These are phyloP conservation scores for Soucietia sequanensis DNA, from an alignment of 805 yeast genomes.

Conservation along the genomic window DNA sequence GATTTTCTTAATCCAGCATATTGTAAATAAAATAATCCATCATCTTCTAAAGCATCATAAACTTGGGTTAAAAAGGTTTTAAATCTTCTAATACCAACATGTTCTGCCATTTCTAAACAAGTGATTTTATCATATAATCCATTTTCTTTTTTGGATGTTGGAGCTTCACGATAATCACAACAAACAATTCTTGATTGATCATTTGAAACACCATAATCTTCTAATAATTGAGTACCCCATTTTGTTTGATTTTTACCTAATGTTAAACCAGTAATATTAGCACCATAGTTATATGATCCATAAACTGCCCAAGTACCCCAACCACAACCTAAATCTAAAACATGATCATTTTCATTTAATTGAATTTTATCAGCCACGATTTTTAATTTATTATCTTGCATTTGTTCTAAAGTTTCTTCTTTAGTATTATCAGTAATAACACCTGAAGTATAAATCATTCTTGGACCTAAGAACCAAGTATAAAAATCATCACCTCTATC, in stretches of 20 bases:
- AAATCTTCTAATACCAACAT: conserved; percentile 88
- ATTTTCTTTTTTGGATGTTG: conserved; percentile 50
- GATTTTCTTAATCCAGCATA: conserved; percentile 87
- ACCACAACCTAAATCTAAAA: conserved; percentile 90
- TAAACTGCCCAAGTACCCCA: conserved; percentile 92
- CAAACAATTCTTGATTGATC: conserved; percentile 78
- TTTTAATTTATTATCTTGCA: conserved; percentile 89
- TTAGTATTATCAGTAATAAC: conserved; percentile 65
- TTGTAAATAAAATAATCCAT: conserved; percentile 83
- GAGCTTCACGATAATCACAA: conserved; percentile 89
- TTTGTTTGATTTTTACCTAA: conserved; percentile 88
- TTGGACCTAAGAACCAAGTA: conserved; percentile 90
- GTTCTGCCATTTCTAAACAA: conserved; percentile 94
- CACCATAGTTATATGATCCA: conserved; percentile 81
- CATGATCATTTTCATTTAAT: conserved; percentile 65
- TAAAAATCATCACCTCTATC: conserved; percentile 96
- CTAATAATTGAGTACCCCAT: conserved; percentile 76
- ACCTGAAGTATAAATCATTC: conserved; percentile 93
- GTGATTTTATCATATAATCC: conserved; percentile 79
- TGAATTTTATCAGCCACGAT: conserved; percentile 85
- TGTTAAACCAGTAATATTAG: conserved; percentile 85
- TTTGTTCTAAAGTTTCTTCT: conserved; percentile 72
- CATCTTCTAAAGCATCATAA: conserved; percentile 85
- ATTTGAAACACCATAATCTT: conserved; percentile 62
- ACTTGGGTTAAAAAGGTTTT: conserved; percentile 74